Base-by-base conservation (phyloP, 805 yeast genomes). In the Starmerella floris region DNA sequence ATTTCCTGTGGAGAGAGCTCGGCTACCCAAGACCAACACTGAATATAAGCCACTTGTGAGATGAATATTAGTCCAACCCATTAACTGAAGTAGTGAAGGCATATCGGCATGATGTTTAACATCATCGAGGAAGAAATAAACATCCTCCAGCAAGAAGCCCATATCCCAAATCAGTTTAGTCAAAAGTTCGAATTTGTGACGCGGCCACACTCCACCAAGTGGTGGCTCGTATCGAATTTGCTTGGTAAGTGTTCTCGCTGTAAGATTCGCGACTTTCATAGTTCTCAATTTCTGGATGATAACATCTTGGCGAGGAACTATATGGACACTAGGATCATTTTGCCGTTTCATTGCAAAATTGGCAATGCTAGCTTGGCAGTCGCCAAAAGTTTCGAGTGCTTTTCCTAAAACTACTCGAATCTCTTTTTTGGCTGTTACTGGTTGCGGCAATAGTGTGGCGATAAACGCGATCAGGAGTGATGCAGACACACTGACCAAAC, bases 161-260 rank as follows among this genome's bases (percentile, higher is more conserved):
- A 56, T 9, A 37, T 59, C 61, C 6, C 46, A 34, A 6, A 44
- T 39, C 3, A 55, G 41, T 11, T 48, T 44, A 10, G 52, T 33
- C 23, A 60, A 44, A 32, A 58, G 43, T 25, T 34, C 34, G 39
- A 58, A 59, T 27, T 54, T 50, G 11, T 52, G 49, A 11, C 43
- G 44, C 5, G 64, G 63, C 62, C 62, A 60, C 9, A 44, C 43
- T 2, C 64, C 64, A 2, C 51, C 49, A 21, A 60, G 22, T 2
- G 58, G 51, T 0, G 64, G 64, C 48, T 60, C 64, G 39, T 41
- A 60, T 20, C 49, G 43, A 11, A 57, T 36, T 13, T 48, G 37
- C 1, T 5, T 17, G 3, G 37, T 21, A 2, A 50, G 30, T 19
- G 19, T 26, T 3, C 36, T 33, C 0, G 46, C 48, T 5, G 41